These are phyloP conservation scores for Zanthoxylum bungeanum DNA, from an alignment of 345 rosid genomes.

Conservation along the genomic window DNA sequence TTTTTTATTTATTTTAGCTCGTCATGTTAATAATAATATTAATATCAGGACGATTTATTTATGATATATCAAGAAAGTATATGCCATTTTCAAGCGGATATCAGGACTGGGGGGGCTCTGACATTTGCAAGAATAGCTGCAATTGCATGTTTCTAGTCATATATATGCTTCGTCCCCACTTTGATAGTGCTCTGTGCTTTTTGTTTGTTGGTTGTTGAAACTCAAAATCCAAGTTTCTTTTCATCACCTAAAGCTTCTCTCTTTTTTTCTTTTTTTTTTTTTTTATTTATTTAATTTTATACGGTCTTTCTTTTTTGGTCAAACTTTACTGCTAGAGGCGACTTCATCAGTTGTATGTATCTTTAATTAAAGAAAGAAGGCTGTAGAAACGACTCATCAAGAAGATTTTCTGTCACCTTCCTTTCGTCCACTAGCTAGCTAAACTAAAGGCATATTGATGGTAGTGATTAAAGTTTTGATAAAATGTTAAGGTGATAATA, in stretches of 20 bases:
- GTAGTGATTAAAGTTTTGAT: too few relatives aligned
- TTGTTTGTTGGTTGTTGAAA: neutral
- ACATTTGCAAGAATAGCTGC: conserved; percentile 23
- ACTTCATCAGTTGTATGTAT: neutral
- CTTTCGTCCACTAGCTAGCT: conserved; percentile 13
- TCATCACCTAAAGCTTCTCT: neutral
- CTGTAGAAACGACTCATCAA: too few relatives aligned
- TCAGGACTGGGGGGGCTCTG: too few relatives aligned
- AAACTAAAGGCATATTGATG: neutral
- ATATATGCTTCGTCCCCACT: conserved; percentile 12
- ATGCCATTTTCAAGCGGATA: too few relatives aligned
- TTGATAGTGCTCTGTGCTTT: neutral
- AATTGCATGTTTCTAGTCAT: conserved; percentile 17
- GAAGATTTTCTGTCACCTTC: too few relatives aligned
- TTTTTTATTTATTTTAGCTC: too few relatives aligned
- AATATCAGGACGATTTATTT: too few relatives aligned
- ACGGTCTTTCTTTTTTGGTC: conserved; percentile 18
- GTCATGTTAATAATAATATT: too few relatives aligned
- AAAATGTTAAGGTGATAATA: too few relatives aligned
- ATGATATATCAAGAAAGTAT: too few relatives aligned
- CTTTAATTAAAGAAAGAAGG: conserved; percentile 6
- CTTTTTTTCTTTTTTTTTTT: neutral
- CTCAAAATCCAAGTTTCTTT: neutral
- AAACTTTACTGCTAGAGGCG: conserved; percentile 23
- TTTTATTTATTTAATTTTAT: neutral